These are phyloP conservation scores for Pichia exigua DNA, from an alignment of 805 yeast species.

Conservation along the genomic window DNA sequence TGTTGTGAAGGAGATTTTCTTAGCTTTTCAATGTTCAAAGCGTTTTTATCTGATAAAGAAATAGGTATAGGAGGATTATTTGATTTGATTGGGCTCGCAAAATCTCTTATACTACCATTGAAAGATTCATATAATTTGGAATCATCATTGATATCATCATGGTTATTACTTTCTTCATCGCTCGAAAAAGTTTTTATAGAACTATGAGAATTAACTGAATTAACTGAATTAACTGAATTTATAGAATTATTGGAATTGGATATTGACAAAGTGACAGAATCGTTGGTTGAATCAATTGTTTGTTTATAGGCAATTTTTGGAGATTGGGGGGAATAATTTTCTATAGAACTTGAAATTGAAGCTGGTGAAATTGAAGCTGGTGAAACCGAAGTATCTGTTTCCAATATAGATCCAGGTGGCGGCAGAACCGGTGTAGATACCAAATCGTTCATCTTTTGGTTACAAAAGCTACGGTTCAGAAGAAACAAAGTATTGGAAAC, in stretches of 20 bases:
- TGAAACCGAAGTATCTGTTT: not conserved
- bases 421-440: not conserved
- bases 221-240: not conserved
- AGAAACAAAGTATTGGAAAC: not conserved
- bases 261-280: not conserved
- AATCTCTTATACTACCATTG: slow-evolving; percentile 10
- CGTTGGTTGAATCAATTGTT: not conserved
- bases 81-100: slow-evolving; percentile 4
- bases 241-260: not conserved
- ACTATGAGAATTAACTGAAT: not conserved
- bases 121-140: slow-evolving; percentile 10
- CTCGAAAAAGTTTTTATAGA: slow-evolving; percentile 13
- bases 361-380: slow-evolving; percentile 5
- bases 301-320: slow-evolving; percentile 7
- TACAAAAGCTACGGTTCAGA: not conserved
- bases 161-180: not conserved
- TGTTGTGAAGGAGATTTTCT: not conserved
- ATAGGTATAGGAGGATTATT: not conserved
- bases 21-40: not conserved
- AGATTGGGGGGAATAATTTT: slow-evolving; percentile 8
- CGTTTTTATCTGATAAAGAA: not conserved
- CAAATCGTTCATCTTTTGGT: not conserved
- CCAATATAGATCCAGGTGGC: not conserved
- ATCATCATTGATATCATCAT: slow-evolving; percentile 4
- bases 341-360: slow-evolving; percentile 8